Conservation (phyloP, 805 yeast species). For the Myxozyma neotropica region DNA sequence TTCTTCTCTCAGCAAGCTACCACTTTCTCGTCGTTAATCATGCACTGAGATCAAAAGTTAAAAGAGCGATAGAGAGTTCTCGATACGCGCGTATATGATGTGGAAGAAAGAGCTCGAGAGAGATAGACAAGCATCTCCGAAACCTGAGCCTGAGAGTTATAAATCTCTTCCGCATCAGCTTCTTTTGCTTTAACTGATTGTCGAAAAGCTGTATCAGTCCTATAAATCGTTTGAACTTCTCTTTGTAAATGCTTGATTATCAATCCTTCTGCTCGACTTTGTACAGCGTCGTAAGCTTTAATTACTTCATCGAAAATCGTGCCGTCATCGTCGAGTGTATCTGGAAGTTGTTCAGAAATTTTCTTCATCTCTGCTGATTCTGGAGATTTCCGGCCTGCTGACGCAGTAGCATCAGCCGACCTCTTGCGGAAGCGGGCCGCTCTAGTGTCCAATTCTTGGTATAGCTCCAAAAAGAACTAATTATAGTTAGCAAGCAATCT, state of each 20-base stretch:
- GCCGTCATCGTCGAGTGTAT: slow-evolving; percentile 37
- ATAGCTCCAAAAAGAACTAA: slow-evolving; percentile 48
- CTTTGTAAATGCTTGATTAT: slow-evolving; percentile 40
- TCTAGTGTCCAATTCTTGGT: slow-evolving; percentile 43
- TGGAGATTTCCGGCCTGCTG: not conserved
- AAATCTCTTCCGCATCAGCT: slow-evolving; percentile 8
- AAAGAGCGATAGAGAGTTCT: slow-evolving; percentile 25
- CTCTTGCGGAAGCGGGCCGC: slow-evolving; percentile 30
- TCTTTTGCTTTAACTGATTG: slow-evolving; percentile 24
- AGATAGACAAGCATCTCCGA: slow-evolving; percentile 27
- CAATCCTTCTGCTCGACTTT: slow-evolving; percentile 40
- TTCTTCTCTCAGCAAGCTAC: no score
- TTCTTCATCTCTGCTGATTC: slow-evolving; percentile 11
- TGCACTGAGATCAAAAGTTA: not conserved
- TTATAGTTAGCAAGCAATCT: not conserved
- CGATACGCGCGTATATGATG: slow-evolving; percentile 21
- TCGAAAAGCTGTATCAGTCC: slow-evolving; percentile 16
- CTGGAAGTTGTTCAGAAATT: slow-evolving; percentile 28
- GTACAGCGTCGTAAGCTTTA: slow-evolving; percentile 44
- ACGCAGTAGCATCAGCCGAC: not conserved
- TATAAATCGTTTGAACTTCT: slow-evolving; percentile 29
- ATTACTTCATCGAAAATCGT: slow-evolving; percentile 52
- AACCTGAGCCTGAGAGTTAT: slow-evolving; percentile 12
- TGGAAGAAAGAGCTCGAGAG: slow-evolving; percentile 16
- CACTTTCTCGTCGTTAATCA: no score